Evolutionary conservation across 352 stramenopile species (phyloP).

Genomic region (Nothophytophthora sp.): DNA sequence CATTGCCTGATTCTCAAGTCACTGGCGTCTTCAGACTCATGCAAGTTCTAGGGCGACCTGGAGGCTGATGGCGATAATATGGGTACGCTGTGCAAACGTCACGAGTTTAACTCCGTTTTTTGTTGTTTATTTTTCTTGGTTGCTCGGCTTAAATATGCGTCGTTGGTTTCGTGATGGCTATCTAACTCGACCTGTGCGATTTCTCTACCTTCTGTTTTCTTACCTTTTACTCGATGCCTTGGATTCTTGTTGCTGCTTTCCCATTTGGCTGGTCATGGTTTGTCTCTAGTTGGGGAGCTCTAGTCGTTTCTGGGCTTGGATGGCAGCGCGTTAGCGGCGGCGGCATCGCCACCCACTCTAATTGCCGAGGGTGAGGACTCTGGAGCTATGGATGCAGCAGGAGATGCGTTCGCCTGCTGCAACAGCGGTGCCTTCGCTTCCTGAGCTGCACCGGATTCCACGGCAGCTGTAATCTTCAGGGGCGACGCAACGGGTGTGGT

Average conservation of each 20-base stretch:
- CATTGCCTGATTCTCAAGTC: slow-evolving; percentile 6
- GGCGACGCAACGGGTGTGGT: slow-evolving; percentile 25
- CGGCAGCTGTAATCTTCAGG: slow-evolving; percentile 12
- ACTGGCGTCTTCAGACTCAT: slow-evolving; percentile 38
- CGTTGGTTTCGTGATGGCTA: too few relatives aligned
- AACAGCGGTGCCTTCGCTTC: slow-evolving; percentile 1
- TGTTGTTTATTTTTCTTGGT: slow-evolving; percentile 11
- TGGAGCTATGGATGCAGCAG: slow-evolving; percentile 1
- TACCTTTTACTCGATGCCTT: slow-evolving; percentile 17
- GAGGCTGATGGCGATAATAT: slow-evolving; percentile 1
- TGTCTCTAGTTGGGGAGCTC: too few relatives aligned
- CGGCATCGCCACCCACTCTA: not conserved
- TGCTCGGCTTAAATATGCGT: slow-evolving; percentile 23
- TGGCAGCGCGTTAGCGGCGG: not conserved
- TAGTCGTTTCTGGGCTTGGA: slow-evolving; percentile 3
- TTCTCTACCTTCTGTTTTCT: too few relatives aligned
- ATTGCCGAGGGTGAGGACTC: slow-evolving; percentile 6
- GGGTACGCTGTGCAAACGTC: not conserved
- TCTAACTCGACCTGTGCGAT: slow-evolving; percentile 20
- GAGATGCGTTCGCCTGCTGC: slow-evolving; percentile 11
- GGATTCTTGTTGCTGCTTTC: too few relatives aligned
- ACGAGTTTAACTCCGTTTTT: not conserved
- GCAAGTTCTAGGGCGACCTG: slow-evolving; percentile 22
- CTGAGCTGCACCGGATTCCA: slow-evolving; percentile 9
- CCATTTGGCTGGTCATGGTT: slow-evolving; percentile 13